Evolutionary conservation across 129 eudicot genomes (phyloP), one percentile per base, ranked within the genome.

Genomic region (Pulicaria dysenterica): DNA sequence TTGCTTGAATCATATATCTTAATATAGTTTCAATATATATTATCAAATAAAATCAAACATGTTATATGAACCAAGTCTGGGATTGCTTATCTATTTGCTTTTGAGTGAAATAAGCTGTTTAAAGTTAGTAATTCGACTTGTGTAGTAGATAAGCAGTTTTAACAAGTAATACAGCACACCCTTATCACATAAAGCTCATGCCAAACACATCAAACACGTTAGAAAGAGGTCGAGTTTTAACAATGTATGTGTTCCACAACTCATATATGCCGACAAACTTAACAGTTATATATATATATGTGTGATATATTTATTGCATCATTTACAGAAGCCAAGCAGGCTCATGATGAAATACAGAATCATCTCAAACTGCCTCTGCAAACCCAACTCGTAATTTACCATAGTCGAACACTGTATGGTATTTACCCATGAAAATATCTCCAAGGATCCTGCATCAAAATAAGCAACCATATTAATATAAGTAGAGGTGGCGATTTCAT

Each of bases 401-500:
- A 56, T 74, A 83, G 70, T 86, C 88, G 8, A 86, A 83, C 54
- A 86, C 80, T 3, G 89, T 87, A 58, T 84, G 92, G 41, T 81
- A 85, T 41, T 73, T 82, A n/a, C 84, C 88, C 86, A 86, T 86
- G 74, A 86, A 86, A 24, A 83, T 67, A 49, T 83, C 85, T 40
- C 91, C 91, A n/a, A 86, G 53, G 59, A 86, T 83, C 91, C 86
- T 86, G 86, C 81, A 74, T 53, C 51, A 70, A 16, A n/a, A 61
- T 39, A 39, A 69, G 31, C 15, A 39, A 43, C 42, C 69, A 50
- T 69, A 69, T n/a, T 38, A 70, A 37, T 3, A 13, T 55, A 63
- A 6, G 8, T 64, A 38, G 5, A 59, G 65, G 3, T 6, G 10
- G 7, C 45, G 12, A 39, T 39, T n/a, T 60, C 31, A 59, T 5